These are phyloP conservation scores for Phytophthora brassicae DNA, from an alignment of 352 stramenopile species.

Conservation along the genomic window DNA sequence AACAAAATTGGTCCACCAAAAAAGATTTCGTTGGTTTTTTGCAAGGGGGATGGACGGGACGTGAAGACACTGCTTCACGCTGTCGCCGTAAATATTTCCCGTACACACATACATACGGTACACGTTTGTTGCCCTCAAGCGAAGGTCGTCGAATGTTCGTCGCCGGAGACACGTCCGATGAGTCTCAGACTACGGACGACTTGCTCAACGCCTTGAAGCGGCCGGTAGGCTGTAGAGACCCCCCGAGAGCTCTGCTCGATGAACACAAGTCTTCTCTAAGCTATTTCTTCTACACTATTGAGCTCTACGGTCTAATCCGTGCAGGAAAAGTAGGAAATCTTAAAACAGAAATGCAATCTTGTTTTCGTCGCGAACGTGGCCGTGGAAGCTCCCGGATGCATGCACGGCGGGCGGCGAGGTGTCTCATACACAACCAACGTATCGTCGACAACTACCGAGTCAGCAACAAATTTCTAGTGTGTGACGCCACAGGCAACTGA, in stretches of 20 bases:
- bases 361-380: too few relatives aligned
- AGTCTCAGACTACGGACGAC: constrained; percentile 2
- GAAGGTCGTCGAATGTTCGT: constrained; percentile 37
- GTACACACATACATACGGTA: constrained; percentile 20
- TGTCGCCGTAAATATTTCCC: constrained; percentile 17
- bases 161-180: constrained; percentile 8
- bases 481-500: constrained; percentile 34
- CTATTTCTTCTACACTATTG: too few relatives aligned
- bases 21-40: too few relatives aligned
- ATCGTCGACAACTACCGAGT: constrained; percentile 5
- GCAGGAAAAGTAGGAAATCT: too few relatives aligned
- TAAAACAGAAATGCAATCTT: too few relatives aligned
- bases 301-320: too few relatives aligned
- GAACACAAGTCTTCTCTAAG: too few relatives aligned
- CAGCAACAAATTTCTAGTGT: constrained; percentile 25
- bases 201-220: background rate
- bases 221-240: too few relatives aligned
- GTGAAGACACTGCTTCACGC: constrained; percentile 6
- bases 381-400: too few relatives aligned
- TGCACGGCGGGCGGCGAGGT: constrained; percentile 13
- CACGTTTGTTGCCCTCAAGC: too few relatives aligned
- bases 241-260: too few relatives aligned
- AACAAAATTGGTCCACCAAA: constrained; percentile 5
- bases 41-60: constrained; percentile 15
- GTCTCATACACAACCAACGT: constrained; percentile 31